Evolutionary conservation across 345 rosid genomes (phyloP).

Genomic region (Laguncularia racemosa): DNA sequence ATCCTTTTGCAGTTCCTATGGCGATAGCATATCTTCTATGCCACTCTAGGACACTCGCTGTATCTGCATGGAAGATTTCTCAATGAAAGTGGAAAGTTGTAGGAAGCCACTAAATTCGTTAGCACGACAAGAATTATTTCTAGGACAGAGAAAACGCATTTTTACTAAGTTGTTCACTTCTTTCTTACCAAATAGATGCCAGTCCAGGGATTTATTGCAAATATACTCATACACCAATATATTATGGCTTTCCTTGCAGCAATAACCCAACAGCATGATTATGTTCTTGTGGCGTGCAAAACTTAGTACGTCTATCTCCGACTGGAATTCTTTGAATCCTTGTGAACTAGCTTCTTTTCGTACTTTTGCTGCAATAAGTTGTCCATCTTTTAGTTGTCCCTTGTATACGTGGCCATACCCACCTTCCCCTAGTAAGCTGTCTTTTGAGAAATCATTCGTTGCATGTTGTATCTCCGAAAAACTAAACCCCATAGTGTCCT

Average conservation of each 20-base stretch:
- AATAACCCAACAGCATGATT: slow-evolving; percentile 56
- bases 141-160: too few species aligned
- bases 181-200: slow-evolving; percentile 57
- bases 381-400: slow-evolving; percentile 48
- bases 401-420: slow-evolving; percentile 53
- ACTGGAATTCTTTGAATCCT: slow-evolving; percentile 46
- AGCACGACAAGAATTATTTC: neutral
- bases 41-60: slow-evolving; percentile 43
- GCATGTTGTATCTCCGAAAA: slow-evolving; percentile 46
- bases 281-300: slow-evolving; percentile 71
- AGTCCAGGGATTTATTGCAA: slow-evolving; percentile 55
- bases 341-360: slow-evolving; percentile 49
- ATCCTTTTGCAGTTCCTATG: slow-evolving; percentile 52
- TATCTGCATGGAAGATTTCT: slow-evolving; percentile 17
- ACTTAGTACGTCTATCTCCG: slow-evolving; percentile 42
- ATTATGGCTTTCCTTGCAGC: slow-evolving; percentile 57
- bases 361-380: slow-evolving; percentile 51
- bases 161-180: too few species aligned
- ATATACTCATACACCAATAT: slow-evolving; percentile 60
- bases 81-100: slow-evolving; percentile 1
- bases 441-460: slow-evolving; percentile 35
- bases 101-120: neutral
- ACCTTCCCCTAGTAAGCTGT: slow-evolving; percentile 54
- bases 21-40: slow-evolving; percentile 48
- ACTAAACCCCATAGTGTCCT: slow-evolving; percentile 35